Base-by-base conservation (phyloP, 2,329 filamentous ascomycete genomes). In the Cladorrhinum sp. region DNA sequence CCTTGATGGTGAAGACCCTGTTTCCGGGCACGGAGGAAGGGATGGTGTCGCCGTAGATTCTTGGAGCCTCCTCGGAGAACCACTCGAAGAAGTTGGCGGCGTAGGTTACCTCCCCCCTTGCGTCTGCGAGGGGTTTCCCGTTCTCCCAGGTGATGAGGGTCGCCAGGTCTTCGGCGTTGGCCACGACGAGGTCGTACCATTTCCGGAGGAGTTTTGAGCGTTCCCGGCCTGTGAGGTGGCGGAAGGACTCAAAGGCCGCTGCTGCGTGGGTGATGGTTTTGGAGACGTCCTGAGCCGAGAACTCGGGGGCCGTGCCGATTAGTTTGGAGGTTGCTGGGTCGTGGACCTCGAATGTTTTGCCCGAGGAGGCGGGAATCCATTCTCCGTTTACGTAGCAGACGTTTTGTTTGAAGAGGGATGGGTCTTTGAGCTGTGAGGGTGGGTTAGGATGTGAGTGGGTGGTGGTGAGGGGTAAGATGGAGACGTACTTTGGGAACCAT, bases 61-160 rank as follows among this genome's bases (percentile, higher is more conserved):
- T 79, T 2, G 89, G 88, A 2, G 90, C 90, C 76, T 92, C 90
- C 73, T 92, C 90, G 64, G 84, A 86, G 74, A 92, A 93, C 90
- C 90, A 93, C 74, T 91, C 88, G 63, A 91, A 84, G 74, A 92
- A 93, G 73, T 81, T 86, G 61, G 89, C 86, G 8, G 89, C 89
- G 69, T 92, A 92, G 36, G 80, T 78, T 7, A 87, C 85, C 76
- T 93, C 90, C 39, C 86, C 87, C 71, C 84, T 85, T 36, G 90
- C 87, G 71, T 93, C 90, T 28, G 89, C 85, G 26, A 90, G 71
- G 1, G 92, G 90, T 79, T 96, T 96, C 65, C 92, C 92, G 67
- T 96, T 96, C 79, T 96, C 92, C 86, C 89, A 91, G 42, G 91
- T 95, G 70, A 96, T 92, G 64, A 96, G 81, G 63, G 82, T 91